Evolutionary conservation across 2,329 filamentous ascomycete species (phyloP).

Genomic region (Plenodomus tracheiphilus): DNA sequence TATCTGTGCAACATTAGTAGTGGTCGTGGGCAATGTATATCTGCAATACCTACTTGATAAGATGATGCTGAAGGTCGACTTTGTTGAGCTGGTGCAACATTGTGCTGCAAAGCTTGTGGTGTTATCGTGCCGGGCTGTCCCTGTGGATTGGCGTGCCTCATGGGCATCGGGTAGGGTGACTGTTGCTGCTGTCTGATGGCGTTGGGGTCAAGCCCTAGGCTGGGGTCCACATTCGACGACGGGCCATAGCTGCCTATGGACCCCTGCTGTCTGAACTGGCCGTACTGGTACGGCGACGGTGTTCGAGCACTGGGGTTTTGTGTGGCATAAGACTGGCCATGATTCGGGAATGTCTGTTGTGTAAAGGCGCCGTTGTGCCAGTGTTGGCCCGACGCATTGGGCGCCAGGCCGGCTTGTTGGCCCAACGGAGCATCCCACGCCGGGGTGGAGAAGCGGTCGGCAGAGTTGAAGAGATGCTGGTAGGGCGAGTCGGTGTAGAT

Average conservation of each 20-base stretch:
- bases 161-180: slow-evolving; percentile 35
- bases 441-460: slow-evolving; percentile 35
- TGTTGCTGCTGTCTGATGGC: slow-evolving; percentile 35
- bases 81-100: slow-evolving; percentile 18
- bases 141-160: slow-evolving; percentile 27
- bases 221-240: slow-evolving; percentile 32
- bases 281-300: slow-evolving; percentile 39
- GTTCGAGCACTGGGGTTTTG: slow-evolving; percentile 29
- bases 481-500: slow-evolving; percentile 40
- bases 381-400: slow-evolving; percentile 17
- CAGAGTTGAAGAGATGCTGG: slow-evolving; percentile 30
- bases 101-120: slow-evolving; percentile 37
- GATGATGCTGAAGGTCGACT: slow-evolving; percentile 23
- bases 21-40: not conserved
- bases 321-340: slow-evolving; percentile 27
- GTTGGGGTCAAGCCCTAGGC: slow-evolving; percentile 27
- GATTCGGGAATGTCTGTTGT: slow-evolving; percentile 29
- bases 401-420: slow-evolving; percentile 26
- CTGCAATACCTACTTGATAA: slow-evolving; percentile 33
- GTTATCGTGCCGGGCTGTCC: slow-evolving; percentile 31
- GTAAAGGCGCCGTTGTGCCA: slow-evolving; percentile 35
- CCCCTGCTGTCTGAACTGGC: slow-evolving; percentile 31
- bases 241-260: slow-evolving; percentile 29
- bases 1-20: slow-evolving; percentile 26
- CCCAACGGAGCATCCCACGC: slow-evolving; percentile 37